Evolutionary conservation across 352 stramenopile species (phyloP).

Genomic region (Phytophthora nicotianae): DNA sequence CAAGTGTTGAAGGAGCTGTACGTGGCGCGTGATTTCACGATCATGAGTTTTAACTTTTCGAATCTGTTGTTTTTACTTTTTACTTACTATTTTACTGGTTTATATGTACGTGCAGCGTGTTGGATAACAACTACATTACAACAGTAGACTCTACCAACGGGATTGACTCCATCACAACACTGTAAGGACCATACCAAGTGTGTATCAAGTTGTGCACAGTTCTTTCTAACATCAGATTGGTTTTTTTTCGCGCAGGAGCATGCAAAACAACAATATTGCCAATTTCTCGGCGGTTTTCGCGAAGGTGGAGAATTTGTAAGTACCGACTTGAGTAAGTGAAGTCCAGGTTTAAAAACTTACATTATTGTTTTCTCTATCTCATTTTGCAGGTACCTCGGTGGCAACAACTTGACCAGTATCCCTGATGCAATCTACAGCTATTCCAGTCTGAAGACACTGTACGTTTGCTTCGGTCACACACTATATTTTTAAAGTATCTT

Average conservation of each 20-base stretch:
- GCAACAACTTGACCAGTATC: conserved; percentile 58
- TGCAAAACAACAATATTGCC: conserved; percentile 65
- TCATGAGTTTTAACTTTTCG: too few species aligned
- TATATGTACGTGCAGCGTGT: conserved; percentile 15
- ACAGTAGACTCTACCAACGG: conserved; percentile 17
- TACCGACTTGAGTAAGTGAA: neutral
- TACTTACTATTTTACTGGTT: neutral
- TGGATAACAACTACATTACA: conserved; percentile 40
- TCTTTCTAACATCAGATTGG: neutral
- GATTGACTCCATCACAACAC: conserved; percentile 25
- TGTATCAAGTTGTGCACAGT: neutral
- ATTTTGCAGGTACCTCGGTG: conserved; percentile 40
- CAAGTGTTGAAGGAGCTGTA: conserved; percentile 31
- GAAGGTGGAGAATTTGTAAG: conserved; percentile 32
- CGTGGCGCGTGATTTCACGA: neutral
- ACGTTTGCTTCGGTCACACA: conserved; percentile 13
- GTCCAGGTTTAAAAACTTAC: neutral
- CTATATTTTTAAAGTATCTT: neutral
- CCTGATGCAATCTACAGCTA: conserved; percentile 54
- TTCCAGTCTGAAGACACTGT: conserved; percentile 46
- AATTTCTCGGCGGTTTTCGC: conserved; percentile 57
- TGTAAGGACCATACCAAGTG: conserved; percentile 15
- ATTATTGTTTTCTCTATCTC: neutral
- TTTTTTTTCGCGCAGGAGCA: conserved; percentile 31
- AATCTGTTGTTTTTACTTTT: too few species aligned